A percentile compares a stretch with the other conserved stretches of the same genome.
These are phyloP conservation scores for Vinca minor DNA, from an alignment of 257 asterid species.

Conservation along the genomic window DNA sequence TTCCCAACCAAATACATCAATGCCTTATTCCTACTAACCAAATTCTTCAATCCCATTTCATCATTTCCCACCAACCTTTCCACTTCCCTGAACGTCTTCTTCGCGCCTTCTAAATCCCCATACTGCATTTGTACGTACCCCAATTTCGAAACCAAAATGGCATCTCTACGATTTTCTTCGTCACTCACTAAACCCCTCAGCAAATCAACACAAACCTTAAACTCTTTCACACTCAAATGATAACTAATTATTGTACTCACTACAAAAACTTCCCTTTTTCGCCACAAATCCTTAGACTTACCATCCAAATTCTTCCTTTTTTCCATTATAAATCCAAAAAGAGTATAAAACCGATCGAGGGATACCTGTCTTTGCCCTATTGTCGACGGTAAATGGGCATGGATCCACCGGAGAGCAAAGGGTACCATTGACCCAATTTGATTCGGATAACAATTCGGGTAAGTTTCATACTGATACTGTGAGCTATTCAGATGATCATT, in stretches of 20 bases:
- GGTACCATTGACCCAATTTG: conserved; percentile 79
- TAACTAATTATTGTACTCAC: conserved; percentile 59
- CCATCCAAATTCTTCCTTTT: conserved; percentile 21
- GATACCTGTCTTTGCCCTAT: conserved; percentile 64
- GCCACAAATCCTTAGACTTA: conserved; percentile 37
- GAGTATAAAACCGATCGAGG: conserved; percentile 69
- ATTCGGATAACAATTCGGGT: too few relatives aligned
- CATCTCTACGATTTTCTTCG: conserved; percentile 33
- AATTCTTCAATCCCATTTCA: conserved; percentile 50
- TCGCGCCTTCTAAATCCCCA: conserved; percentile 87
- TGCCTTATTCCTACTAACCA: conserved; percentile 83
- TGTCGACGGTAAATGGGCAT: conserved; percentile 67
- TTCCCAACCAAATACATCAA: conserved; percentile 76
- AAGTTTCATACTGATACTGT: conserved; percentile 47
- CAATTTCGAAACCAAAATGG: conserved; percentile 54
- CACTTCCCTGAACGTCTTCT: conserved; percentile 44
- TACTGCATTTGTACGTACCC: conserved; percentile 97
- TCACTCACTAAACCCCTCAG: conserved; percentile 41
- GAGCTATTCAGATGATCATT: conserved; percentile 33
- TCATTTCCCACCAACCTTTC: conserved; percentile 34
- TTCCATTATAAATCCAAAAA: conserved; percentile 50
- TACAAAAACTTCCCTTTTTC: conserved; percentile 53
- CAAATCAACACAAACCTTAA: conserved; percentile 54
- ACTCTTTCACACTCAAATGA: conserved; percentile 83
- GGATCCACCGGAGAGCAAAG: conserved; percentile 85